These are phyloP conservation scores for Proliferodiscus dingleyae DNA, from an alignment of 2,329 filamentous ascomycete genomes.

Conservation along the genomic window DNA sequence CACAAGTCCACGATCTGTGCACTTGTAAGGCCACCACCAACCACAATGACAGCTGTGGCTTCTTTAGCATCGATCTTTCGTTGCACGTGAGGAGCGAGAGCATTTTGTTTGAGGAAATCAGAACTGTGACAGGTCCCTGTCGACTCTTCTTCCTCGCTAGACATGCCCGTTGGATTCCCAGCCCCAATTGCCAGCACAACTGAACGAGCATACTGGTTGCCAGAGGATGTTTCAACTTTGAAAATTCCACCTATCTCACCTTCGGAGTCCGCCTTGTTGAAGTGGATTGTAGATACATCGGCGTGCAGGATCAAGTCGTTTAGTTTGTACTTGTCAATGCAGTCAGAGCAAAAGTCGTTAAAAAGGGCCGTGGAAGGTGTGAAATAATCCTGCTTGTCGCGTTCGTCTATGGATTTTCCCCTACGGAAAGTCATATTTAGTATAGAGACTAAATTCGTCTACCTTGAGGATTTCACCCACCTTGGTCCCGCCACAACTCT, in stretches of 20 bases:
- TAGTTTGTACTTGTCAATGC: constrained; percentile 55
- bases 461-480: constrained; percentile 4
- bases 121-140: too few relatives aligned
- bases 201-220: too few relatives aligned
- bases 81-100: constrained; percentile 35
- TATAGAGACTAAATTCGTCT: too few relatives aligned
- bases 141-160: too few relatives aligned
- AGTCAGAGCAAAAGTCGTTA: constrained; percentile 53
- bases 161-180: too few relatives aligned
- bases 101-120: too few relatives aligned
- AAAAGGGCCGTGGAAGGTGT: constrained; percentile 60
- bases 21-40: constrained; percentile 72
- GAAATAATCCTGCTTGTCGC: constrained; percentile 66
- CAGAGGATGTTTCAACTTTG: too few relatives aligned
- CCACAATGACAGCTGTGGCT: constrained; percentile 61
- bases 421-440: too few relatives aligned
- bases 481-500: constrained; percentile 17
- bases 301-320: constrained; percentile 51
- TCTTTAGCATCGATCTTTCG: constrained; percentile 45
- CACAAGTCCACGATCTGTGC: constrained; percentile 68
- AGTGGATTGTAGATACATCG: too few relatives aligned
- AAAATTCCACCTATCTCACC: too few relatives aligned
- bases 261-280: too few relatives aligned
- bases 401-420: constrained; percentile 50
- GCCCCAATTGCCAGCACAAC: too few relatives aligned